A percentile compares a stretch with the other conserved stretches of the same genome.
These are phyloP conservation scores for Rhizophora mangle DNA, from an alignment of 345 rosid species.

Conservation along the genomic window DNA sequence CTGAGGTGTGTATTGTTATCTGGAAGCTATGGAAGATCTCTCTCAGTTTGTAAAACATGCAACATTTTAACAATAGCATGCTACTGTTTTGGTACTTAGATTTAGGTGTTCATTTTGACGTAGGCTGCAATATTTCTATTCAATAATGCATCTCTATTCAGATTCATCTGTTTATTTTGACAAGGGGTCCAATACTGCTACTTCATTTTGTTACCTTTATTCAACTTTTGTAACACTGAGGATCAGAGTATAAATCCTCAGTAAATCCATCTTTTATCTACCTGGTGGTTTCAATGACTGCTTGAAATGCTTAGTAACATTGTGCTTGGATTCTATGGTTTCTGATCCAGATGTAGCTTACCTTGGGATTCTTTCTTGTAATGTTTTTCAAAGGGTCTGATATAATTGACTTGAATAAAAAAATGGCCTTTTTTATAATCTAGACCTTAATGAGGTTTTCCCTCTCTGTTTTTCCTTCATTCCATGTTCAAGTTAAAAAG, in stretches of 20 bases:
- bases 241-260: background rate
- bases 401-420: no score
- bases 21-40: background rate
- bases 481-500: background rate
- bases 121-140: no score
- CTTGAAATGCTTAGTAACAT: background rate
- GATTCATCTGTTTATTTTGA: no score
- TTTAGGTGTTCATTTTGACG: background rate
- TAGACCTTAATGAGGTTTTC: no score
- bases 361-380: no score
- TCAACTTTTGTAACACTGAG: background rate
- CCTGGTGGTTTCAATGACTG: background rate
- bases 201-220: no score
- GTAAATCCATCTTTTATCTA: background rate
- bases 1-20: slow-evolving; percentile 54
- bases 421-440: no score
- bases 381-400: no score
- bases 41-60: background rate
- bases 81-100: background rate
- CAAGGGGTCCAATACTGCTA: no score
- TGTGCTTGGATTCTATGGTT: background rate
- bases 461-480: no score
- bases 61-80: background rate
- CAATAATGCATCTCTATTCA: no score
- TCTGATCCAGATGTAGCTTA: no score